Percentiles rank a stretch among this genome's conserved stretches.
Conservation (phyloP, 768 basidiomycete species). For the Boletus sp. region DNA sequence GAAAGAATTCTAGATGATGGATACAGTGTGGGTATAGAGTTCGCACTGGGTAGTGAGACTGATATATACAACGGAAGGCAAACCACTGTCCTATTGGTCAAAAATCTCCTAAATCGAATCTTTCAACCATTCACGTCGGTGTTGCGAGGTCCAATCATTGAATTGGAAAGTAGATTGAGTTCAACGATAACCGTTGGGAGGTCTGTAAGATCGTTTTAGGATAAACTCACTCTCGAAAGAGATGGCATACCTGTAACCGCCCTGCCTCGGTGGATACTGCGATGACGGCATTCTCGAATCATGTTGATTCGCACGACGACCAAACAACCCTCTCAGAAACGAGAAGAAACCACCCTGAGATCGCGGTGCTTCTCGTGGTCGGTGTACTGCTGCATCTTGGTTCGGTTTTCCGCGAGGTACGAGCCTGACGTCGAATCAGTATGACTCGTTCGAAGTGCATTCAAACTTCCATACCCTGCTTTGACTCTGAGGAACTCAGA, state of each 20-base stretch:
- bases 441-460: not conserved
- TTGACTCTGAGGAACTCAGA: not conserved
- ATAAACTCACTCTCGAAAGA: not conserved
- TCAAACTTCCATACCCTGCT: not conserved
- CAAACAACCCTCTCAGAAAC: not conserved
- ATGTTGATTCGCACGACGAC: not conserved
- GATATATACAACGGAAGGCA: not conserved
- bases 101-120: not conserved
- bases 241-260: not conserved
- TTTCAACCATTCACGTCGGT: too few relatives aligned
- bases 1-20: not conserved
- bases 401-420: not conserved
- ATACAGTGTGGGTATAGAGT: not conserved
- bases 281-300: not conserved
- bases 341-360: not conserved
- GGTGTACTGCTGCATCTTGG: rapidly evolving
- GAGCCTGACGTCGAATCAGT: not conserved
- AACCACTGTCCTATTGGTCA: not conserved
- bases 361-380: not conserved
- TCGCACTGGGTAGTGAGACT: not conserved
- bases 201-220: not conserved
- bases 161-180: not conserved
- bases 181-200: not conserved
- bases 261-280: not conserved
- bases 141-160: not conserved